Percentiles rank a stretch among this genome's conserved stretches.
phyloP scores from a whole-genome alignment of 202 grass and related monocot genomes.

The Hordeum pubiflorum region DNA sequence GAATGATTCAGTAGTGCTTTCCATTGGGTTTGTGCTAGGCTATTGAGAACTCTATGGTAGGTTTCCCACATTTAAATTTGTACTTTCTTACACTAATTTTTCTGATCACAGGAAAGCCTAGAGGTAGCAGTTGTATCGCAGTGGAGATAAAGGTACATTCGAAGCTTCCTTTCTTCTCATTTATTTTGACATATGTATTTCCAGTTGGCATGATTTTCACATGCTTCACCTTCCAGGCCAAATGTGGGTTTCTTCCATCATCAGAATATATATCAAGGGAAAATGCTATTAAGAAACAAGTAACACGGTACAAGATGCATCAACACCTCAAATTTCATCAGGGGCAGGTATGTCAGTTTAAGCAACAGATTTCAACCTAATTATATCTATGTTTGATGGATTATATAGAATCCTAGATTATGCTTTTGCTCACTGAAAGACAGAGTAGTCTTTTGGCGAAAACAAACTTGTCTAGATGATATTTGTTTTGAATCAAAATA shows the following conservation, averaged over 20 bases:
- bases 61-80: not conserved
- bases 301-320: slow-evolving; percentile 92
- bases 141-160: slow-evolving; percentile 90
- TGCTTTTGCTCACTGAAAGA: not conserved
- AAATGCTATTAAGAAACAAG: slow-evolving; percentile 78
- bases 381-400: not conserved
- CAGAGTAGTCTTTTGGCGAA: not conserved
- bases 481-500: not conserved
- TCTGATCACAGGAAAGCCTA: slow-evolving; percentile 53
- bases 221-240: slow-evolving; percentile 40
- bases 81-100: slow-evolving; percentile 23
- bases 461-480: not conserved
- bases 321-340: slow-evolving; percentile 80
- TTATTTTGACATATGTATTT: slow-evolving; percentile 20
- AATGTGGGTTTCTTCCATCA: slow-evolving; percentile 89
- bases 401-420: not conserved
- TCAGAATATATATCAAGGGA: slow-evolving; percentile 79
- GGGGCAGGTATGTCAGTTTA: slow-evolving; percentile 44
- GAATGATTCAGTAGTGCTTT: not conserved
- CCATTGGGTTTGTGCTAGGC: not conserved
- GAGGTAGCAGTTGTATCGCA: slow-evolving; percentile 48
- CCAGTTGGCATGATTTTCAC: not conserved
- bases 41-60: slow-evolving; percentile 6
- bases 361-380: not conserved
- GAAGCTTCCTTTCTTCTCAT: slow-evolving; percentile 15